Conservation (phyloP, 2,329 filamentous ascomycete species). For the Chaetomiaceae sp. region DNA sequence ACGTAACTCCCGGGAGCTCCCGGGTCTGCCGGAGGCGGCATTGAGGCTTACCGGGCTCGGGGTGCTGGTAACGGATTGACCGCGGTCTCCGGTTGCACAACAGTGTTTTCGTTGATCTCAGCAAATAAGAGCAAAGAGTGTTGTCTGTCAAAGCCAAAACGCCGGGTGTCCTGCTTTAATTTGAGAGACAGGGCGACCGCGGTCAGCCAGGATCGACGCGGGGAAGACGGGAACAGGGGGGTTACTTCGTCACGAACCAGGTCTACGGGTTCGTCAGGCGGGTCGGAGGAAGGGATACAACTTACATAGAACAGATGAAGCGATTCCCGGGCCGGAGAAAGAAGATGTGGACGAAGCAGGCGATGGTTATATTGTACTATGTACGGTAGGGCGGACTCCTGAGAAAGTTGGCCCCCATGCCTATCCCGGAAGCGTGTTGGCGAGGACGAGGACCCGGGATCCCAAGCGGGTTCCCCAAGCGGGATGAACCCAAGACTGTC, state of each 20-base stretch:
- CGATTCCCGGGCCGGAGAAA: neutral
- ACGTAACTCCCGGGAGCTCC: no score
- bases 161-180: neutral
- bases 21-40: neutral
- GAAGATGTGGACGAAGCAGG: neutral
- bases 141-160: slow-evolving; percentile 1
- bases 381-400: neutral
- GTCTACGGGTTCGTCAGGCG: neutral
- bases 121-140: neutral
- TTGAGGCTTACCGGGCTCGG: slow-evolving; percentile 3
- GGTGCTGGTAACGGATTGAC: slow-evolving; percentile 7
- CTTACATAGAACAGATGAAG: neutral
- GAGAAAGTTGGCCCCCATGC: neutral
- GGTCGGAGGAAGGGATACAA: neutral
- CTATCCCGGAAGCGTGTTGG: neutral
- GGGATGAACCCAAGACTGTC: slow-evolving; percentile 1
- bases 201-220: slow-evolving; percentile 1
- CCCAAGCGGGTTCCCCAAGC: no score
- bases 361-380: neutral
- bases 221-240: slow-evolving; percentile 1
- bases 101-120: neutral
- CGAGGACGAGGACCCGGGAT: neutral
- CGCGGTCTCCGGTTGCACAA: slow-evolving; percentile 4
- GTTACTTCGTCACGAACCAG: neutral
- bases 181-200: neutral